These are phyloP conservation scores for Aspergillus proliferans DNA, from an alignment of 2,329 filamentous ascomycete species.

Conservation along the genomic window DNA sequence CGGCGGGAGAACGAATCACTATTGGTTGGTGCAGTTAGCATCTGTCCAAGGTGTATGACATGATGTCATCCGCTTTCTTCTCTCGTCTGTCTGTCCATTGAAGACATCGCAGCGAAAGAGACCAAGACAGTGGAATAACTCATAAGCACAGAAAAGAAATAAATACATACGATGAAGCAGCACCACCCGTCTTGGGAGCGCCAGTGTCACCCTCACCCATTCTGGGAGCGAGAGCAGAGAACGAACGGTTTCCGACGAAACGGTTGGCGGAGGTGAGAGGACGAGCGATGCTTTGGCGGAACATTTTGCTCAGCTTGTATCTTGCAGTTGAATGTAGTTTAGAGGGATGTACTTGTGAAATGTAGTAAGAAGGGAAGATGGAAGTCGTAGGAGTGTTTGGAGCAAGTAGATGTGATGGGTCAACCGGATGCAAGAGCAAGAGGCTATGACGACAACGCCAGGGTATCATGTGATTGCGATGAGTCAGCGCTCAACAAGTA, in stretches of 20 bases:
- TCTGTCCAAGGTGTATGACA: not conserved
- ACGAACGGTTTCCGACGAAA: slow-evolving; percentile 48
- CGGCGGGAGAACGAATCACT: slow-evolving; percentile 92
- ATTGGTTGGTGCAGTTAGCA: slow-evolving; percentile 11
- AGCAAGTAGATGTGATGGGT: not conserved
- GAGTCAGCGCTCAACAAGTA: not conserved
- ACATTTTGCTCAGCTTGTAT: slow-evolving; percentile 48
- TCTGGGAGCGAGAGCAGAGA: slow-evolving; percentile 56
- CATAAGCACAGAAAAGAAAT: not conserved
- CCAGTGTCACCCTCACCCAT: slow-evolving; percentile 69
- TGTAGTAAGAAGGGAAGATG: not conserved
- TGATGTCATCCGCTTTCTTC: slow-evolving; percentile 13
- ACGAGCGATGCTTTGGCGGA: slow-evolving; percentile 59
- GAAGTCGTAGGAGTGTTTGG: not conserved
- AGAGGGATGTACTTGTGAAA: not conserved
- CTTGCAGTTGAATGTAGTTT: not conserved
- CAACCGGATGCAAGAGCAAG: not conserved
- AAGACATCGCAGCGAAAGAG: not conserved
- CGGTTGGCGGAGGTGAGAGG: slow-evolving; percentile 50
- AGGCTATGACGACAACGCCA: slow-evolving; percentile 2
- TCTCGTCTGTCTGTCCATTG: not conserved
- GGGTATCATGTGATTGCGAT: not conserved
- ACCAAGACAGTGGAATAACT: not conserved
- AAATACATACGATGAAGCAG: slow-evolving; percentile 30
- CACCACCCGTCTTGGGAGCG: slow-evolving; percentile 32